Evolutionary conservation across 768 basidiomycete genomes (phyloP).

Genomic region (Tylopilus cervinicoccineus): DNA sequence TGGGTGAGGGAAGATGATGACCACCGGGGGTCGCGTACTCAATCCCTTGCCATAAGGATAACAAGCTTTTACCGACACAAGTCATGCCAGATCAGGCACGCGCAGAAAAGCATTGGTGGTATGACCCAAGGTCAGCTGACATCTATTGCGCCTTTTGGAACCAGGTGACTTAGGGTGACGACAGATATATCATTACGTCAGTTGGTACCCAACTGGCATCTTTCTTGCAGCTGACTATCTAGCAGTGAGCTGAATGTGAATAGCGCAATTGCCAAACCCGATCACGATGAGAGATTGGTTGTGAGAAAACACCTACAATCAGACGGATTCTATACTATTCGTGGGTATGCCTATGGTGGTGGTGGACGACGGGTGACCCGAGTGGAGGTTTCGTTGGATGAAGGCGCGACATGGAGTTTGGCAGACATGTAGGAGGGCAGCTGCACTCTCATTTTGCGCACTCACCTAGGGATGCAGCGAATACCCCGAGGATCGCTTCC

Average conservation of each 20-base stretch:
- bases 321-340: constrained; percentile 35
- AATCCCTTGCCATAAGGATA: constrained; percentile 35
- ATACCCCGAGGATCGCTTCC: constrained; percentile 52
- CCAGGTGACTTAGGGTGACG: not conserved
- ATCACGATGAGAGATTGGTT: constrained; percentile 45
- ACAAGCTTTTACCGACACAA: constrained; percentile 56
- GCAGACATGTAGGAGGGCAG: constrained; percentile 32
- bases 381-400: constrained; percentile 55
- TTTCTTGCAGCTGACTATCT: constrained; percentile 20
- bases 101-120: constrained; percentile 51
- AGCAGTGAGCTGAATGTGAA: constrained; percentile 58
- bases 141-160: not conserved
- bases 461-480: constrained; percentile 18
- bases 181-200: constrained; percentile 33
- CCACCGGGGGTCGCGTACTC: not conserved
- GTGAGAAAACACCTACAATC: constrained; percentile 7
- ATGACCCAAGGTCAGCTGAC: constrained; percentile 39
- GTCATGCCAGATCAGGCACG: constrained; percentile 50
- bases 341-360: constrained; percentile 61
- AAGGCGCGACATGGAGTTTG: constrained; percentile 47
- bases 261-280: constrained; percentile 51
- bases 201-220: constrained; percentile 1
- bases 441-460: not conserved
- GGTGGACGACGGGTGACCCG: constrained; percentile 55
- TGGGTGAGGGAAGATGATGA: constrained; percentile 21